phyloP scores from a whole-genome alignment of 257 asterid species.

The Thymus mandschuricus region DNA sequence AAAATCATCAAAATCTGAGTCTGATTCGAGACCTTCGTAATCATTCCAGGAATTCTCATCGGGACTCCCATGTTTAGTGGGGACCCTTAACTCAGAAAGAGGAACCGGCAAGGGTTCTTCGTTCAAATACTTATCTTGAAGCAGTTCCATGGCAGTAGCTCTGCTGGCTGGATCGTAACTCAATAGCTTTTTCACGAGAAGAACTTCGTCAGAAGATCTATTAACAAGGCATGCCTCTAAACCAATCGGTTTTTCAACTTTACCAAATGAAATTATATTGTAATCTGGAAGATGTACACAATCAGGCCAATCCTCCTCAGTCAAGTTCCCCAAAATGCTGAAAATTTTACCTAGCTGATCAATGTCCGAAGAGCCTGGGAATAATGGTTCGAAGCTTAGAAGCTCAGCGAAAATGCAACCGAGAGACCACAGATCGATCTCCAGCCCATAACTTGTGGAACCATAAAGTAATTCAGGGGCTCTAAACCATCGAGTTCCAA shows the following conservation, averaged over 20 bases:
- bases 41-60: conserved; percentile 70
- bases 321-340: conserved; percentile 67
- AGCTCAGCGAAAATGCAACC: conserved; percentile 96
- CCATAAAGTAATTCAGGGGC: conserved; percentile 97
- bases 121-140: conserved; percentile 74
- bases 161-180: conserved; percentile 73
- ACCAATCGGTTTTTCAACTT: conserved; percentile 71
- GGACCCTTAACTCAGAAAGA: conserved; percentile 71
- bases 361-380: conserved; percentile 88
- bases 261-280: conserved; percentile 69
- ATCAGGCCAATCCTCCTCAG: conserved; percentile 84
- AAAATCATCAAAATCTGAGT: conserved; percentile 77
- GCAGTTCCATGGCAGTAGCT: conserved; percentile 81
- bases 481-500: conserved; percentile 96
- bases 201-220: conserved; percentile 67
- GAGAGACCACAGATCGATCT: conserved; percentile 92
- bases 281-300: conserved; percentile 83
- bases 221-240: conserved; percentile 62
- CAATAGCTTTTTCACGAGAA: conserved; percentile 60
- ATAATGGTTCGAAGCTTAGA: conserved; percentile 68
- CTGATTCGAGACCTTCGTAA: conserved; percentile 54
- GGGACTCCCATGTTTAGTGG: conserved; percentile 50
- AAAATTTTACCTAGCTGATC: conserved; percentile 83
- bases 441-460: conserved; percentile 79
- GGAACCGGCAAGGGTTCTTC: conserved; percentile 81